Evolutionary conservation across 805 yeast genomes (phyloP).

Genomic region (Candida oleophila): DNA sequence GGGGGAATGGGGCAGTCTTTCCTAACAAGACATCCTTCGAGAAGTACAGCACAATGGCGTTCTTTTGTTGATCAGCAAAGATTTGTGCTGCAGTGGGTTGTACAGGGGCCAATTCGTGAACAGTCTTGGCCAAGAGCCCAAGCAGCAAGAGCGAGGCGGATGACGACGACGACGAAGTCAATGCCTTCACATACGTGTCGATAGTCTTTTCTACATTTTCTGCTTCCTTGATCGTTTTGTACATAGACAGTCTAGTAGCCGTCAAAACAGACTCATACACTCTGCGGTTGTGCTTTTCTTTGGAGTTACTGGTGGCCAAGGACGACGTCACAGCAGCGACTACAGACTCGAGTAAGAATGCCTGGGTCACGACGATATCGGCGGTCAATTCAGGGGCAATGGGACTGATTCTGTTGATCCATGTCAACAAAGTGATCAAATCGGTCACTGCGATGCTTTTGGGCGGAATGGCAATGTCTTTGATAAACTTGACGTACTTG

Average conservation of each 20-base stretch:
- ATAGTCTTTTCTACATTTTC: background rate
- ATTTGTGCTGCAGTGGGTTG: conserved; percentile 21
- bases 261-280: conserved; percentile 27
- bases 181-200: background rate
- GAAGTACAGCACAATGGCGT: conserved; percentile 18
- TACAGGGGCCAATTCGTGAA: conserved; percentile 21
- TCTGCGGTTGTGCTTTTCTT: conserved; percentile 15
- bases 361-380: conserved; percentile 27
- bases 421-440: conserved; percentile 54
- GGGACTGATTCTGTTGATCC: conserved; percentile 47
- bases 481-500: conserved; percentile 40
- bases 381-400: conserved; percentile 21
- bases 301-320: conserved; percentile 1
- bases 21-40: conserved; percentile 44
- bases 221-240: conserved; percentile 4
- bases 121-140: conserved; percentile 23
- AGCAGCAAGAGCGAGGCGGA: conserved; percentile 15
- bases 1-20: conserved; percentile 40
- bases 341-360: conserved; percentile 30
- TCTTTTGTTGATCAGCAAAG: conserved; percentile 10
- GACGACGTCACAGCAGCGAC: background rate
- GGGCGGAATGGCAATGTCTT: conserved; percentile 22
- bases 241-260: conserved; percentile 26
- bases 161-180: background rate
- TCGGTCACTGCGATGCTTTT: conserved; percentile 55